These are phyloP conservation scores for Turnera subulata DNA, from an alignment of 345 rosid genomes.

Conservation along the genomic window DNA sequence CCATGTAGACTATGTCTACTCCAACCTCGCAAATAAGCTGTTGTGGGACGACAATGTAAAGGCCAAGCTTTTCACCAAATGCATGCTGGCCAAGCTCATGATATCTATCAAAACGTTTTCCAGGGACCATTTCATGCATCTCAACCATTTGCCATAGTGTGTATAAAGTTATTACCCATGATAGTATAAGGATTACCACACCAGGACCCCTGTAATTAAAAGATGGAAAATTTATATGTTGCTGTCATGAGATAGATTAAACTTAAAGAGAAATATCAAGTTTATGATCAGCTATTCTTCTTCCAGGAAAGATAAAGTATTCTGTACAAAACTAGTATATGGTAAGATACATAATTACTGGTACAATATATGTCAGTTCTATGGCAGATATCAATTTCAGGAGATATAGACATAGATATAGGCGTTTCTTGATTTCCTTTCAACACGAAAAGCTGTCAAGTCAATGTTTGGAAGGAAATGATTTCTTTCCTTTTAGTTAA, in stretches of 20 bases:
- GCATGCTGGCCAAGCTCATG: slow-evolving; percentile 32
- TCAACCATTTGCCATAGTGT: slow-evolving; percentile 35
- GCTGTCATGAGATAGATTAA: background rate
- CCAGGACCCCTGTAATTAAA: slow-evolving; percentile 30
- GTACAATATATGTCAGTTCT: too few species aligned
- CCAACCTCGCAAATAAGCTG: slow-evolving; percentile 24
- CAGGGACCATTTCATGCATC: slow-evolving; percentile 33
- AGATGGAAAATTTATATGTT: background rate
- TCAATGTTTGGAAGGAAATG: too few species aligned
- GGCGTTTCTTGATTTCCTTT: too few species aligned
- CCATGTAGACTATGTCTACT: slow-evolving; percentile 30
- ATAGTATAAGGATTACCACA: slow-evolving; percentile 13
- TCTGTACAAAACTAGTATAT: too few species aligned
- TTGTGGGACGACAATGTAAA: slow-evolving; percentile 28
- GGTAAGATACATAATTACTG: too few species aligned
- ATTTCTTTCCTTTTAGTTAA: too few species aligned
- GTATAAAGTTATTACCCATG: slow-evolving; percentile 28
- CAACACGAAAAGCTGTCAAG: too few species aligned
- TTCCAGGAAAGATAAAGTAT: background rate
- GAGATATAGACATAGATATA: too few species aligned
- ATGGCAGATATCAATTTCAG: too few species aligned
- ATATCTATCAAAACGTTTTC: slow-evolving; percentile 29
- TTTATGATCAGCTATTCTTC: too few species aligned
- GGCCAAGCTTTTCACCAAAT: slow-evolving; percentile 30
- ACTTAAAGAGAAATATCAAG: too few species aligned